phyloP scores from a whole-genome alignment of 176 grass and related monocot species.

The Ensete glaucum region DNA sequence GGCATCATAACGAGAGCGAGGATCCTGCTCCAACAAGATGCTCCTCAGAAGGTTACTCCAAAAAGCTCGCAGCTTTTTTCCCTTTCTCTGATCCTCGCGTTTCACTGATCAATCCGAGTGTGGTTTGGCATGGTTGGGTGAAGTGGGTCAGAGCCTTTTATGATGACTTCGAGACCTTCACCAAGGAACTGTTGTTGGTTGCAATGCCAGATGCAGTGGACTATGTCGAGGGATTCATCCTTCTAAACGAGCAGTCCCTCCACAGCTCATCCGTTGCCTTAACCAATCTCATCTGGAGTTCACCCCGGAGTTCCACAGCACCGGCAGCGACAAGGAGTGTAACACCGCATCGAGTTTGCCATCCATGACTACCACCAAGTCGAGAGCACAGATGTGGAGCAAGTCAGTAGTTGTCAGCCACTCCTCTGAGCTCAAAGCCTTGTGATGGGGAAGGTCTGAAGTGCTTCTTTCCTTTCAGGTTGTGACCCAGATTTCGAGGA shows the following conservation, averaged over 20 bases:
- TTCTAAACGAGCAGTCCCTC: slow-evolving; percentile 61
- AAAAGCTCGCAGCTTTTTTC: background rate
- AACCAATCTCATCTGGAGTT: slow-evolving; percentile 51
- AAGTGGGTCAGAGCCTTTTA: slow-evolving; percentile 87
- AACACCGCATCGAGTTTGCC: slow-evolving; percentile 79
- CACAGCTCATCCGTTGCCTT: slow-evolving; percentile 70
- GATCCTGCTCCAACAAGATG: slow-evolving; percentile 73
- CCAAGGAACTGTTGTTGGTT: slow-evolving; percentile 67
- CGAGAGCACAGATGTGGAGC: slow-evolving; percentile 31
- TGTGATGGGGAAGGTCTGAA: too few species aligned
- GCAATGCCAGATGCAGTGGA: slow-evolving; percentile 66
- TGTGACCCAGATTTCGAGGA: slow-evolving; percentile 34
- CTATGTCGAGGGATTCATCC: slow-evolving; percentile 82
- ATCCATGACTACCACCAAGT: slow-evolving; percentile 25
- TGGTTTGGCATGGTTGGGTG: slow-evolving; percentile 29
- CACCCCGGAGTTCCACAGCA: slow-evolving; percentile 53
- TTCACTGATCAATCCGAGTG: too few species aligned
- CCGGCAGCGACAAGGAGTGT: slow-evolving; percentile 39
- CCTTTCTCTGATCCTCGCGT: too few species aligned
- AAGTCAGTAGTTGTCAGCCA: background rate
- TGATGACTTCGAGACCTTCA: slow-evolving; percentile 72
- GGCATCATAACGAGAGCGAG: slow-evolving; percentile 87
- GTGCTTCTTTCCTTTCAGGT: slow-evolving; percentile 23
- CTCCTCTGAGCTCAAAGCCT: too few species aligned
- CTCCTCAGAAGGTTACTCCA: slow-evolving; percentile 57